Conservation (phyloP, 208 protist species). For the Trypanosoma cruzi region DNA sequence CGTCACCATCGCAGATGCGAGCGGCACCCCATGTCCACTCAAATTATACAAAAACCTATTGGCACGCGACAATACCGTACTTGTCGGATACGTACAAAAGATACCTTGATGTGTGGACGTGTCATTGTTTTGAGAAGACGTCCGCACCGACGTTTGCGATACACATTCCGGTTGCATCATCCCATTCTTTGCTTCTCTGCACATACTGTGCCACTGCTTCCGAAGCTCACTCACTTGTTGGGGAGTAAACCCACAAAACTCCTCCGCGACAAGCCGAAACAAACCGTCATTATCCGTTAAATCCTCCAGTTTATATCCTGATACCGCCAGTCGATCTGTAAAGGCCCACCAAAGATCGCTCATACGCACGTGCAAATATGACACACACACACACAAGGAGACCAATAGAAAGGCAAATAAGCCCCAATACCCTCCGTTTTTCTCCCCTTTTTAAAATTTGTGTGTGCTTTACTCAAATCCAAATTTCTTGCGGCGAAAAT, state of each 20-base stretch:
- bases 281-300: conserved; percentile 54
- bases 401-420: too few relatives aligned
- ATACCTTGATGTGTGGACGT: neutral
- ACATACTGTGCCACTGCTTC: conserved; percentile 37
- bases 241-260: conserved; percentile 57
- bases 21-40: neutral
- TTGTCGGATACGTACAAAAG: neutral
- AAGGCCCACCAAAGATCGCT: conserved; percentile 53
- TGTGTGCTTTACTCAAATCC: too few relatives aligned
- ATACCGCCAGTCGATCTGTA: conserved; percentile 40
- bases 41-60: conserved; percentile 7
- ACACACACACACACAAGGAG: too few relatives aligned
- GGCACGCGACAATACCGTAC: conserved; percentile 9
- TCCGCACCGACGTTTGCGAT: neutral
- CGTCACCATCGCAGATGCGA: conserved; percentile 8
- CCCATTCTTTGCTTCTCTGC: neutral
- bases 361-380: conserved; percentile 11
- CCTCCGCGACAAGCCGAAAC: conserved; percentile 59
- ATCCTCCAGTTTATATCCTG: conserved; percentile 67
- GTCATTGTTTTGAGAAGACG: neutral
- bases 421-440: too few relatives aligned
- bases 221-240: conserved; percentile 45
- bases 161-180: neutral
- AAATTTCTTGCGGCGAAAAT: too few relatives aligned
- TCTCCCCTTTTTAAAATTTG: too few relatives aligned